phyloP scores from a whole-genome alignment of 2,329 filamentous ascomycete genomes.

The Fusarium sp. region DNA sequence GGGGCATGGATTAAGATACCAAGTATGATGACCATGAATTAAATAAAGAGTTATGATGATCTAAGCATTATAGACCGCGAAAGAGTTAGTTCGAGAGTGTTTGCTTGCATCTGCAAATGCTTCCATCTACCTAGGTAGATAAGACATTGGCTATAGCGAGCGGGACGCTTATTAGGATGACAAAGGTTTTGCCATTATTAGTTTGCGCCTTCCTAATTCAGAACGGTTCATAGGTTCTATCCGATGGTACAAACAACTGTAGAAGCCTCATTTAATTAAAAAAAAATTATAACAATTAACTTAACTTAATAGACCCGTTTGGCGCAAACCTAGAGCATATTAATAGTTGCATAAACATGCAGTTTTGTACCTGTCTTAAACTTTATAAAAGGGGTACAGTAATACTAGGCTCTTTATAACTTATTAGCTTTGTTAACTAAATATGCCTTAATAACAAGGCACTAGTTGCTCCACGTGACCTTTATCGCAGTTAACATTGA shows the following conservation, averaged over 20 bases:
- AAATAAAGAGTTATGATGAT: neutral
- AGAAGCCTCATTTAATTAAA: neutral
- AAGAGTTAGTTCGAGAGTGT: neutral
- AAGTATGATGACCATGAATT: conserved; percentile 12
- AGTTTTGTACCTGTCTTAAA: neutral
- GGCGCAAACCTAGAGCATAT: neutral
- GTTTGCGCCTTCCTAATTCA: neutral
- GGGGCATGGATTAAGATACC: conserved; percentile 28
- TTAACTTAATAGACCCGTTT: neutral
- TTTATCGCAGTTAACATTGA: neutral
- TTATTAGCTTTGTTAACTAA: neutral
- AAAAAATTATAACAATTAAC: neutral
- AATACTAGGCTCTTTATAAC: neutral
- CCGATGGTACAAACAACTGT: neutral
- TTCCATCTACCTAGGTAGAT: neutral
- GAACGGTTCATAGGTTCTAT: neutral
- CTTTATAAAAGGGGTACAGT: neutral
- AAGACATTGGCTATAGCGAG: neutral
- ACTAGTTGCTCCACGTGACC: neutral
- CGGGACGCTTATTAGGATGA: neutral
- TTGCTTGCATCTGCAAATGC: neutral
- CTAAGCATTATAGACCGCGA: neutral
- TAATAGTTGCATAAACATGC: neutral
- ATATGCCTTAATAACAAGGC: neutral
- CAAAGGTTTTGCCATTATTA: neutral